Evolutionary conservation across 2,329 filamentous ascomycete genomes (phyloP).

Genomic region (Magnaporthales sp.): DNA sequence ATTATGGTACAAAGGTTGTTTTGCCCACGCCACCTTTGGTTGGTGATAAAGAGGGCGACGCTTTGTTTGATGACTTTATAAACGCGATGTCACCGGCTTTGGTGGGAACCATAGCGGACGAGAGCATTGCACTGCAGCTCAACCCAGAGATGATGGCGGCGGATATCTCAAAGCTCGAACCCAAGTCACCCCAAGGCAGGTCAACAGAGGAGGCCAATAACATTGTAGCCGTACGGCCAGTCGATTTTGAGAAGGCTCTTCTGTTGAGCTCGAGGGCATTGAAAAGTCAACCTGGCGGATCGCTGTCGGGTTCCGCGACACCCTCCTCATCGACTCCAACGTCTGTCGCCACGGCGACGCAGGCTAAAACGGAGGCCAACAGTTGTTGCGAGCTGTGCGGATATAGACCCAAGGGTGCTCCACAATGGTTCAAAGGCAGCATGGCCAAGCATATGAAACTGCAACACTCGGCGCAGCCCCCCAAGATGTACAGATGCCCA

Average conservation of each 20-base stretch:
- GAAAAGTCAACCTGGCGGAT: background rate
- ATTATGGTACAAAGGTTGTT: background rate
- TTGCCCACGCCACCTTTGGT: background rate
- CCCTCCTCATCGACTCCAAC: slow-evolving; percentile 1
- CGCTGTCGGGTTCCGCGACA: background rate
- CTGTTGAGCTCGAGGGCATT: background rate
- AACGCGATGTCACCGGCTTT: background rate
- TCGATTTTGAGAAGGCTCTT: background rate
- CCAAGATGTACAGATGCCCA: slow-evolving; percentile 42
- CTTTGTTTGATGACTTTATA: slow-evolving; percentile 17
- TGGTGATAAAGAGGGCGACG: slow-evolving; percentile 20
- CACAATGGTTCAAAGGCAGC: slow-evolving; percentile 49
- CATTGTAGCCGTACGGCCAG: background rate
- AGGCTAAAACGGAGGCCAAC: slow-evolving; percentile 26
- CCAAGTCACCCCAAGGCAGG: background rate
- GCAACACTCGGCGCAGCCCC: slow-evolving; percentile 39
- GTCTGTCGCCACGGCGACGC: background rate
- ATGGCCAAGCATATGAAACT: slow-evolving; percentile 51
- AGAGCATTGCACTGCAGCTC: background rate
- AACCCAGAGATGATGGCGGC: background rate
- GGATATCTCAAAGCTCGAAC: background rate
- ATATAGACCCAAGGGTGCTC: slow-evolving; percentile 46
- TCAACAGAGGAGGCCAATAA: background rate
- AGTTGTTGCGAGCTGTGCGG: slow-evolving; percentile 42
- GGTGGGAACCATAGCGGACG: background rate